Evolutionary conservation across 257 asterid genomes (phyloP), one percentile per base, ranked within the genome.

Genomic region (Misopates orontium): DNA sequence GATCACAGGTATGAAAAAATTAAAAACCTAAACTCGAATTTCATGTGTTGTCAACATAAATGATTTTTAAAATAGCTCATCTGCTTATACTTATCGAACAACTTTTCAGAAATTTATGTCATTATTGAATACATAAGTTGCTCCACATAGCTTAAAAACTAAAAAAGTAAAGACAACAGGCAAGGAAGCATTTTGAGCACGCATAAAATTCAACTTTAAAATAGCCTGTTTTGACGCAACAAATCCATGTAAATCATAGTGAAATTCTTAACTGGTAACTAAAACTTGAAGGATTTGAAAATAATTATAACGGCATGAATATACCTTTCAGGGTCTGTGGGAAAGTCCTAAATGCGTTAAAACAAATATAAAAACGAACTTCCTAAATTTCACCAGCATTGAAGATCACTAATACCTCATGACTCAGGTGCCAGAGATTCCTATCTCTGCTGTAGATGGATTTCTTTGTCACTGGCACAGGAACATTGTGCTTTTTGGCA

Each of bases 391-490:
- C 8, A 36, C 59, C 47, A n/a, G 39, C 19, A 57, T 8, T 16
- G 19, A 51, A 41, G 10, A 63, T 25, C 56, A 53, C 14, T 55
- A 61, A 51, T 83, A 90, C 95, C 97, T 93, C 99, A 68, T 93
- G 97, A 73, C 99, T 93, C 66, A 93, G 95, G 66, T 93, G 99
- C 97, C 99, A 90, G 58, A 93, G 80, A 76, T 93, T 93, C 78
- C 97, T 86, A 77, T 93, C 99, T 83, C 97, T 78, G 85, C 99
- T 93, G 70, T 93, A 93, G 78, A 93, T 93, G 60, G 99, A 90
- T 73, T 90, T 90, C 83, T 93, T 93, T 4, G 96, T 90, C 65
- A 93, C 99, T 0, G 96, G 96, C 48, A 93, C 96, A 20, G 99
- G 99, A 59, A 90, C 90, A 60, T 86, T 80, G 72, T 87, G 99